phyloP scores from a whole-genome alignment of 495 filamentous ascomycete genomes.

The Amorphotheca resinae region DNA sequence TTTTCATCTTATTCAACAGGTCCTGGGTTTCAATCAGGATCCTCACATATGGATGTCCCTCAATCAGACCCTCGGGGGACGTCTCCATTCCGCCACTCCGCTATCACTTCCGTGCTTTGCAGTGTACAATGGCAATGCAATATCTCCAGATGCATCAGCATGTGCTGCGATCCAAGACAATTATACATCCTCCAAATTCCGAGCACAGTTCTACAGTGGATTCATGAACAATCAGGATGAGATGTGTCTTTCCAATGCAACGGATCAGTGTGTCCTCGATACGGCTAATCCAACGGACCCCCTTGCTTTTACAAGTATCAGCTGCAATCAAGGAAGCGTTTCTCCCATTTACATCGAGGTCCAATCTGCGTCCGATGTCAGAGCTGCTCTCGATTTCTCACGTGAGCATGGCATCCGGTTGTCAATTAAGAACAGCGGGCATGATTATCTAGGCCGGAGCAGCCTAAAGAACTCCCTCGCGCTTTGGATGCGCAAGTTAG shows the following conservation, averaged over 20 bases:
- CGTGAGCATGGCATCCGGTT: constrained; percentile 19
- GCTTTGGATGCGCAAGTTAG: constrained; percentile 22
- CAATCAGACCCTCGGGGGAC: constrained; percentile 18
- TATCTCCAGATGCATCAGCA: constrained; percentile 16
- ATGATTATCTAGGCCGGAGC: constrained; percentile 21
- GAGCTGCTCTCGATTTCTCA: constrained; percentile 23
- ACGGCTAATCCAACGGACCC: constrained; percentile 22
- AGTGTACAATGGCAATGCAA: constrained; percentile 23
- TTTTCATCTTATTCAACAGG: too few relatives aligned
- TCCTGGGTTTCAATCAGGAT: too few relatives aligned
- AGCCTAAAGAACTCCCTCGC: constrained; percentile 15
- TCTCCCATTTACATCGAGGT: constrained; percentile 22
- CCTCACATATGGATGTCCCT: neutral
- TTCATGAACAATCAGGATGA: constrained; percentile 30
- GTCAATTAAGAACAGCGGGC: constrained; percentile 26
- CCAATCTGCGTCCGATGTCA: constrained; percentile 18
- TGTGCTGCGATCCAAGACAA: constrained; percentile 24
- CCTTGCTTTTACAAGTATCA: constrained; percentile 27
- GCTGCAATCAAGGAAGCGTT: constrained; percentile 22
- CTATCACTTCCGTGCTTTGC: constrained; percentile 25
- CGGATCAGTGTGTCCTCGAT: constrained; percentile 28
- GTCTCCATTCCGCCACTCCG: constrained; percentile 13
- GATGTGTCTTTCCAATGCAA: constrained; percentile 26
- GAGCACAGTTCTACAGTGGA: constrained; percentile 21
- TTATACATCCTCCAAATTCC: constrained; percentile 23